These are phyloP conservation scores for Melastoma candidum DNA, from an alignment of 441 rosid species.

Conservation along the genomic window DNA sequence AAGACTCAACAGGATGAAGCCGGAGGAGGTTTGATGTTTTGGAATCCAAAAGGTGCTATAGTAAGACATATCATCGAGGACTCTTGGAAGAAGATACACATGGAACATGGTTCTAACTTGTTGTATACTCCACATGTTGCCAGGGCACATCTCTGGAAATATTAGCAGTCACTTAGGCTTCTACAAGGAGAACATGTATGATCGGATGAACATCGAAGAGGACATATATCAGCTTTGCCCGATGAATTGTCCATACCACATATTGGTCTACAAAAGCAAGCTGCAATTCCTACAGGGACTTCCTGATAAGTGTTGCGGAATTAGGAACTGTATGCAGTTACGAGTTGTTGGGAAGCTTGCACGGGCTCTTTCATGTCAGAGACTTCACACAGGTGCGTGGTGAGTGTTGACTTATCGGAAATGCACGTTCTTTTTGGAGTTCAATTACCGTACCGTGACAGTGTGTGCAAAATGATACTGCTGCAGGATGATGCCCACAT, in stretches of 20 bases:
- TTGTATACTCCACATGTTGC: constrained; percentile 90
- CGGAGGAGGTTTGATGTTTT: constrained; percentile 92
- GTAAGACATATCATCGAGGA: constrained; percentile 80
- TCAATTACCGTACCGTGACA: too few species aligned
- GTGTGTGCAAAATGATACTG: constrained; percentile 1
- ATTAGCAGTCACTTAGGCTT: constrained; percentile 93
- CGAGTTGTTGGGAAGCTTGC: constrained; percentile 90
- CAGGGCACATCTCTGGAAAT: constrained; percentile 82
- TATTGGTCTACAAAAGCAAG: constrained; percentile 75
- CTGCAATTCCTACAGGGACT: constrained; percentile 76
- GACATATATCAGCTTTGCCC: constrained; percentile 91
- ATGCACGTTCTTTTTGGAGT: too few species aligned
- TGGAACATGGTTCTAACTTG: constrained; percentile 65
- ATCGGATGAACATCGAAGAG: constrained; percentile 80
- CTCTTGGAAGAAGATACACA: constrained; percentile 70
- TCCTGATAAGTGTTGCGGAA: constrained; percentile 89
- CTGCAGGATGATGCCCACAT: constrained; percentile 95
- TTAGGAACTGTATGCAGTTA: constrained; percentile 92
- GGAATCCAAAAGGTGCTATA: constrained; percentile 95
- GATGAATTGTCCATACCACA: constrained; percentile 97
- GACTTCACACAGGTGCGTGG: constrained; percentile 83
- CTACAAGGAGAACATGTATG: constrained; percentile 90
- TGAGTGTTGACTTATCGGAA: too few species aligned
- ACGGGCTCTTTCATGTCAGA: constrained; percentile 91
- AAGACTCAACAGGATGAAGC: constrained; percentile 63